Conservation (phyloP, 2,329 filamentous ascomycete genomes). For the Neonectria magnoliae region DNA sequence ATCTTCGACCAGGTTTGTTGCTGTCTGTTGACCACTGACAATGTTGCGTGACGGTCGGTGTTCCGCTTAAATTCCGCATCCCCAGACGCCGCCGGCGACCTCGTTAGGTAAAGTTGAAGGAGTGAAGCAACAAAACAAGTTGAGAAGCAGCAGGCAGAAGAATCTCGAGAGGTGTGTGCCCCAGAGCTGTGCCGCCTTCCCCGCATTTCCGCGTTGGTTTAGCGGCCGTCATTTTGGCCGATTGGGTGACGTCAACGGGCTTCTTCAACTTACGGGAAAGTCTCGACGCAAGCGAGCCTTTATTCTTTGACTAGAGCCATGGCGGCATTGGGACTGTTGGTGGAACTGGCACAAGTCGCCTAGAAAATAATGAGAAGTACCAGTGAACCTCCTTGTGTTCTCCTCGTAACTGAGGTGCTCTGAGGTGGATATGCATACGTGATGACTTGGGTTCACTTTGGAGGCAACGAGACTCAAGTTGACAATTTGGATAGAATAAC, state of each 20-base stretch:
- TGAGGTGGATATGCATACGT: neutral
- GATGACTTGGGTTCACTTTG: neutral
- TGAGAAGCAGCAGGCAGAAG: neutral
- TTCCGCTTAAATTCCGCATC: conserved; percentile 11
- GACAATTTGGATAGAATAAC: neutral
- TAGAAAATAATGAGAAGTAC: too few species aligned
- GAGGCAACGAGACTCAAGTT: neutral
- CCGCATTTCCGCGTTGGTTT: conserved; percentile 33
- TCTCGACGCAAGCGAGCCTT: too few species aligned
- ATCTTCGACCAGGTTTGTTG: conserved; percentile 1
- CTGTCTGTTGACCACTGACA: conserved; percentile 3
- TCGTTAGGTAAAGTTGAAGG: neutral
- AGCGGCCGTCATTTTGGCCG: conserved; percentile 28
- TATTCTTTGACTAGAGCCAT: too few species aligned
- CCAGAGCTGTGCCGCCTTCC: conserved; percentile 8
- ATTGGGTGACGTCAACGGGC: conserved; percentile 40
- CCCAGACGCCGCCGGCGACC: conserved; percentile 30
- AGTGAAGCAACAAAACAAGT: conserved; percentile 3
- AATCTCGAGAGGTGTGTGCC: neutral
- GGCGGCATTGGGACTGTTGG: too few species aligned
- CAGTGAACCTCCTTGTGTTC: neutral
- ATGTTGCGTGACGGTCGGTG: conserved; percentile 1
- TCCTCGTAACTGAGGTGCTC: neutral
- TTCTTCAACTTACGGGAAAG: neutral
- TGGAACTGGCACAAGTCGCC: too few species aligned